Base-by-base conservation (phyloP, 129 eudicot species). In the Flaveria linearis region DNA sequence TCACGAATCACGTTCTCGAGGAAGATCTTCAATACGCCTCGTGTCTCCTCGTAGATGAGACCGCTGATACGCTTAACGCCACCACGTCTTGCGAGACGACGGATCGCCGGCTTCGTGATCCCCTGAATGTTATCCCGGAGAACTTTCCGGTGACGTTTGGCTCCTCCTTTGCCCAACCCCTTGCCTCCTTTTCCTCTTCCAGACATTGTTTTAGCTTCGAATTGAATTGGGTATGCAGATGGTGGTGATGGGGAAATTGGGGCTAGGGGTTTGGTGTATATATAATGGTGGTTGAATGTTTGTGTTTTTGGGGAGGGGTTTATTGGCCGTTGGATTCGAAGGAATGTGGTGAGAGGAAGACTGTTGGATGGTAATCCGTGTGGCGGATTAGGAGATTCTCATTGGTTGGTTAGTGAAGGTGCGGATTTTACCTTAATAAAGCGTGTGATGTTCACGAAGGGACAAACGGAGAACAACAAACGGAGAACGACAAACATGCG, bases 101-200 rank as follows among this genome's bases (percentile, higher is more conserved):
- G 77, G 74, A 82, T 76, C 14, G 85, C 85, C 3, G 85, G 85
- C 77, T 81, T 81, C 68, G 83, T 79, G 73, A 79, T 79, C 3
- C 84, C 84, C 72, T 81, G 84, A 30, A 81, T 81, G 57, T 81
- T 81, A n/a, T 81, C 84, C 9, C 84, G 69, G 42, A 81, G 84
- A 20, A 81, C 84, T 33, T 81, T 81, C 41, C 84, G 45, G 17
- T 81, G 84, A 1, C 84, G 69, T 62, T 81, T 81, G 2, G 84
- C 84, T 39, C 81, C 85, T 11, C 85, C 85, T 60, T 81, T 81
- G 0, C 81, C 85, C 1, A 81, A 9, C 2, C 81, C 85, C 68
- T 81, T 81, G 47, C 85, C 85, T 25, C 85, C 85, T 50, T 82
- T 82, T 53, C 85, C 85, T 77, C 85, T 77, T 53, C 75, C 85